These are phyloP conservation scores for Moniliophthora roreri DNA, from an alignment of 1,284 basidiomycete genomes.

Conservation along the genomic window DNA sequence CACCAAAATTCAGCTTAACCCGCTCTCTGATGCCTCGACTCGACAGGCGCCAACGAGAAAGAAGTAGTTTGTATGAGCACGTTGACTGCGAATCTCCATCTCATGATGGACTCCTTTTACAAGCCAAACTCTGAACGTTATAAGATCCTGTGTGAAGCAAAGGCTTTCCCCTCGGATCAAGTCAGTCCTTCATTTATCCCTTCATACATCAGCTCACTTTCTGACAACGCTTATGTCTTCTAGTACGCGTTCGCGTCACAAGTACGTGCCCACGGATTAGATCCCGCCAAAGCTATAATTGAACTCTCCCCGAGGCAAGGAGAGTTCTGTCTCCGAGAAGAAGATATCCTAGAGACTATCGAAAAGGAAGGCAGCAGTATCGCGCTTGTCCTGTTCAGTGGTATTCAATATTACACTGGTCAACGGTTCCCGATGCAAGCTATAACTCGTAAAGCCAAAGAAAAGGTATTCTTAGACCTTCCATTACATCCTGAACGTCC, in stretches of 20 bases:
- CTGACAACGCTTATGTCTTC: conserved; percentile 15
- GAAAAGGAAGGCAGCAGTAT: conserved; percentile 74
- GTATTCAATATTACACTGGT: conserved; percentile 97
- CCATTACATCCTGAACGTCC: conserved; percentile 4
- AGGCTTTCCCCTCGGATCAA: conserved; percentile 95
- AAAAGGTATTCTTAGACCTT: conserved; percentile 43
- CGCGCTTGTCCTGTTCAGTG: conserved; percentile 87
- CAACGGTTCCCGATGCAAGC: conserved; percentile 88
- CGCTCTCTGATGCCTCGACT: conserved; percentile 9
- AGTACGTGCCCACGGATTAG: conserved; percentile 76
- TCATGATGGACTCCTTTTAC: conserved; percentile 94
- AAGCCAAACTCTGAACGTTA: conserved; percentile 80
- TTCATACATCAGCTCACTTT: conserved; percentile 1
- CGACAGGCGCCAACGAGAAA: conserved; percentile 74
- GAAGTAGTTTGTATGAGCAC: conserved; percentile 96
- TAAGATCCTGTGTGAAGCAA: conserved; percentile 95
- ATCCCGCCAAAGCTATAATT: conserved; percentile 74
- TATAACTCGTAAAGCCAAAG: conserved; percentile 85
- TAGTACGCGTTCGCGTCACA: conserved; percentile 97
- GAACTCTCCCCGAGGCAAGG: conserved; percentile 79
- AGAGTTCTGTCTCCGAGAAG: conserved; percentile 85
- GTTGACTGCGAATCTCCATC: conserved; percentile 92
- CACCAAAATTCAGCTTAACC: background rate
- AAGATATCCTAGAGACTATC: conserved; percentile 85
- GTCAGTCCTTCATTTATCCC: conserved; percentile 39